Evolutionary conservation across 23 red algal species (phyloP).

Genomic region (Agarophyton chilense): DNA sequence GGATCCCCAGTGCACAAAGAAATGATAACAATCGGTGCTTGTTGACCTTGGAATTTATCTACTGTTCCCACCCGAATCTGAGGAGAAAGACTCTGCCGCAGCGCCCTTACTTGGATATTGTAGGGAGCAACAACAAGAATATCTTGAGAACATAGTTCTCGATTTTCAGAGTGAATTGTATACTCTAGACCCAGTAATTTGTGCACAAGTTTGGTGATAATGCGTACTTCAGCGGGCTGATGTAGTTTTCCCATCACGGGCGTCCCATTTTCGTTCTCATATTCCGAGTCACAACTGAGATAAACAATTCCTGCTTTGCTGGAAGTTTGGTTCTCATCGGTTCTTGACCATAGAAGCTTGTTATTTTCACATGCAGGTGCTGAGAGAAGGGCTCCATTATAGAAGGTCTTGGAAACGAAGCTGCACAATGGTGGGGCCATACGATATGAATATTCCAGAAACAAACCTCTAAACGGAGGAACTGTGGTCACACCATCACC

Average conservation of each 20-base stretch:
- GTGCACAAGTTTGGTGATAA: background rate
- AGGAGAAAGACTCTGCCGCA: slow-evolving; percentile 39
- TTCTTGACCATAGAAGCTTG: background rate
- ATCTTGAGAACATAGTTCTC: slow-evolving; percentile 40
- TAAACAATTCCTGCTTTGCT: slow-evolving; percentile 16
- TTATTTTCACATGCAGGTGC: slow-evolving; percentile 33
- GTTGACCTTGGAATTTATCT: slow-evolving; percentile 96
- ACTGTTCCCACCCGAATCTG: slow-evolving; percentile 81
- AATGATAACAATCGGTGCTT: slow-evolving; percentile 78
- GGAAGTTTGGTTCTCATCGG: background rate
- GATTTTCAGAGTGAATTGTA: slow-evolving; percentile 13
- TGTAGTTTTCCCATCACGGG: slow-evolving; percentile 35
- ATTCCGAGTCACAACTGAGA: slow-evolving; percentile 23
- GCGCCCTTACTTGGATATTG: slow-evolving; percentile 74
- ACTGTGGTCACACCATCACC: slow-evolving; percentile 62
- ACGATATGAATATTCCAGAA: slow-evolving; percentile 65
- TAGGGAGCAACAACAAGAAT: slow-evolving; percentile 94
- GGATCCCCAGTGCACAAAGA: slow-evolving; percentile 58
- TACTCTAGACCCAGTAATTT: slow-evolving; percentile 26
- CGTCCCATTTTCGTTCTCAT: background rate
- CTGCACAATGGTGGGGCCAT: slow-evolving; percentile 65
- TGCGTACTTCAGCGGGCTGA: slow-evolving; percentile 40
- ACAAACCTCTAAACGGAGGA: slow-evolving; percentile 60
- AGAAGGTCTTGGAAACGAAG: slow-evolving; percentile 77
- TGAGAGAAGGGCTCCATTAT: slow-evolving; percentile 46